Base-by-base conservation (phyloP, 1,284 basidiomycete genomes). In the Serendipita sp. region DNA sequence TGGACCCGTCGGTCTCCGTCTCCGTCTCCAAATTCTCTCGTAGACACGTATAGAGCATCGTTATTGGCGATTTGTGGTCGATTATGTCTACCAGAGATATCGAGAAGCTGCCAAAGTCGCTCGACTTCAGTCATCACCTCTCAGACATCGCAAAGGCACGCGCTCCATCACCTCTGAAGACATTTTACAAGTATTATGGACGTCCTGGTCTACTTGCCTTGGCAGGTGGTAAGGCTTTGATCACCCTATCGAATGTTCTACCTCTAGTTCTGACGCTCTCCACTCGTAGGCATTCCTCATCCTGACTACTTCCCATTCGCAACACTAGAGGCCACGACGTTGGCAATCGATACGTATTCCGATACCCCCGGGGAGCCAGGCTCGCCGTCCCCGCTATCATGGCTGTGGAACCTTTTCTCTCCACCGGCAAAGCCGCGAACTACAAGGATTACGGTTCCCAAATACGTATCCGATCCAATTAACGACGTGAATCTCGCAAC, bases 381-480 rank as follows among this genome's bases (percentile, higher is more conserved):
- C 64, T 71, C 2, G 73, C 53, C 72, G 1, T 70, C 73, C 32
- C 70, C 78, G 1, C 67, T 87, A 3, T 75, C 78, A 1, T 87
- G 85, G 84, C 68, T 92, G 26, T 84, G 82, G 77, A 83, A 77
- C 68, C 72, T 89, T 13, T 84, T 92, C 67, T 58, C 53, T 8
- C 74, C 78, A 49, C 68, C 74, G 61, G 79, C 75, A 67, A 82
- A 80, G 1, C 72, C 71, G 17, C 69, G 75, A 5, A 73, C 91
- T 63, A 76, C 75, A 2, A 76, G 32, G 53, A 58, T 58, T n/a
- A 26, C 53, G 10, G 53, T 92, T 35, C 82, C 82, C 3, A 91
- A 88, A 73, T 83, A 78, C 67, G 70, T 79, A 67, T 71, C 70
- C 64, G 67, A 72, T 12, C 69, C 75, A 1, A 29, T 65, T 17